Evolutionary conservation across 2,329 filamentous ascomycete genomes (phyloP), one percentile per base, ranked within the genome.

Genomic region (Cryphonectria naterciae): DNA sequence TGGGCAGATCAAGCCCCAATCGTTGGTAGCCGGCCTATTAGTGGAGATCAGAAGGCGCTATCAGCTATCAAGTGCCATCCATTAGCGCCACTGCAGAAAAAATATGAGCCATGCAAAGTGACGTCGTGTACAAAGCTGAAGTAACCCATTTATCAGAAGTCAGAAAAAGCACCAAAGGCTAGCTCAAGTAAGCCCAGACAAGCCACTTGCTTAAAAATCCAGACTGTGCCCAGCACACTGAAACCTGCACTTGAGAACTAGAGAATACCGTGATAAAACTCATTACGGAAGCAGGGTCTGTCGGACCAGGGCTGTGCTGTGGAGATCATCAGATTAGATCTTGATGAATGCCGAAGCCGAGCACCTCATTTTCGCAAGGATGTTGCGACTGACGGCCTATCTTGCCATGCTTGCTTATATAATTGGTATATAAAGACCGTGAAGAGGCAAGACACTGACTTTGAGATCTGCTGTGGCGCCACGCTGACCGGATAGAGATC

Each of bases 311-410:
- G 35, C 15, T 65, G n/a, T 22, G 19, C 25, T 49, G 62, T 19
- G 62, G 62, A n/a, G 15, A 65, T 46, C n/a, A 35, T 19, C 37
- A 46, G 62, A 65, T 62, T 35, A 62, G 22, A 37, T 39, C 2
- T n/a, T 37, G 41, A 49, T 8, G 15, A 49, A 49, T 28, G 41
- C 62, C 39, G 39, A 43, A 28, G 37, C 62, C 39, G 41, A 65
- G 62, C 62, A 65, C 62, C 25, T 65, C 62, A 65, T 65, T 49
- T 43, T n/a, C 41, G 15, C 43, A 19, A 49, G 13, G 32, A 49
- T 64, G 11, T 35, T 39, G 35, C 62, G 25, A 28, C 62, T 49
- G 8, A 19, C 8, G 52, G 15, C 43, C 52, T 54, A 54, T n/a
- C 13, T 37, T 7, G 37, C 37, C 37, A 11, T 39, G 37, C 37